Evolutionary conservation across 495 filamentous ascomycete genomes (phyloP).

Genomic region (Penicillium canariense): DNA sequence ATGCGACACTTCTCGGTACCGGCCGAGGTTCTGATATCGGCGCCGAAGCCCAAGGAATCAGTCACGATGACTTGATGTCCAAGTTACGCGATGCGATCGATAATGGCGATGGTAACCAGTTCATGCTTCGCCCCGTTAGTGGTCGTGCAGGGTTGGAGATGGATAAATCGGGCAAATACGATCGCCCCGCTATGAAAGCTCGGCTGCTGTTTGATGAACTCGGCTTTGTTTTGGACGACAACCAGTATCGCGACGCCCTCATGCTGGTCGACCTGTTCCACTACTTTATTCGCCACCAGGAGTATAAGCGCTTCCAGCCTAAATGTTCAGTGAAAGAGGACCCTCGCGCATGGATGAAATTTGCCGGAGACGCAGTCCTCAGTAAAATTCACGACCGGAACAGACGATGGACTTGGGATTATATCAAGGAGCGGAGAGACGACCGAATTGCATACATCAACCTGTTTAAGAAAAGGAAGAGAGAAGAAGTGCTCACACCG

Average conservation of each 20-base stretch:
- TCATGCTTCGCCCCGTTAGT: conserved; percentile 91
- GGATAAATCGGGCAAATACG: conserved; percentile 80
- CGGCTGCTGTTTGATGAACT: conserved; percentile 91
- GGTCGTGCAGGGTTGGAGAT: conserved; percentile 89
- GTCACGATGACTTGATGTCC: conserved; percentile 70
- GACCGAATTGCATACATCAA: conserved; percentile 86
- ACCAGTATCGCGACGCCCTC: conserved; percentile 92
- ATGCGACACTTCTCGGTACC: conserved; percentile 75
- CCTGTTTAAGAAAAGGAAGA: conserved; percentile 89
- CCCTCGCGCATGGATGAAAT: conserved; percentile 85
- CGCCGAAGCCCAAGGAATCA: conserved; percentile 62
- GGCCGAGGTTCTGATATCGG: conserved; percentile 60
- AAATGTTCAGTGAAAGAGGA: conserved; percentile 84
- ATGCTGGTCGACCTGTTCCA: conserved; percentile 99
- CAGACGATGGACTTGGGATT: conserved; percentile 87
- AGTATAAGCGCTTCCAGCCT: conserved; percentile 91
- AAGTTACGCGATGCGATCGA: conserved; percentile 76
- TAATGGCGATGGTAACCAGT: conserved; percentile 75
- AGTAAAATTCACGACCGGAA: conserved; percentile 94
- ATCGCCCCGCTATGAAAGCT: conserved; percentile 86
- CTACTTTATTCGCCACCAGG: conserved; percentile 95
- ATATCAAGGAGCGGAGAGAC: conserved; percentile 87
- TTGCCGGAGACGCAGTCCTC: conserved; percentile 83
- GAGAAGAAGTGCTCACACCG: conserved; percentile 66
- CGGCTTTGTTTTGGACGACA: conserved; percentile 89